Conservation (phyloP, 2,329 filamentous ascomycete species). For the Anthostomella pinea region DNA sequence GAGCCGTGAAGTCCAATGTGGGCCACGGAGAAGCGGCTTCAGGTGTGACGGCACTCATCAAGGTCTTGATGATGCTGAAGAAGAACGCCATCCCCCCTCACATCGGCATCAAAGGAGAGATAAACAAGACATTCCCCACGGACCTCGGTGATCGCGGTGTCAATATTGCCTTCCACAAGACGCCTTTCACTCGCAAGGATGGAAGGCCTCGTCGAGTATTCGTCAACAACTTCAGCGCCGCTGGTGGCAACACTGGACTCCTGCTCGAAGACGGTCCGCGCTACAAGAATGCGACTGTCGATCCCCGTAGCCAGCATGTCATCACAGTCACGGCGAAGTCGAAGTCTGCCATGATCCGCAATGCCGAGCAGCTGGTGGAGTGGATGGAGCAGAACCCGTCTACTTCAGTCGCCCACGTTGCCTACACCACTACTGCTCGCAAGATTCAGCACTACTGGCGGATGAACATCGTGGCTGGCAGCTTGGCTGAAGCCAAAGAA, state of each 20-base stretch:
- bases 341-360: constrained; percentile 54
- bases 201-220: constrained; percentile 48
- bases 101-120: constrained; percentile 62
- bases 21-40: constrained; percentile 63
- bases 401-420: constrained; percentile 53
- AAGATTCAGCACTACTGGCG: constrained; percentile 59
- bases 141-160: constrained; percentile 57
- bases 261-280: constrained; percentile 60
- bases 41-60: constrained; percentile 60
- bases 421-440: constrained; percentile 67
- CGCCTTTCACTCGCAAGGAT: constrained; percentile 47
- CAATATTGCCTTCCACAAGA: constrained; percentile 54
- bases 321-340: constrained; percentile 57
- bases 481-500: constrained; percentile 40
- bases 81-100: constrained; percentile 63
- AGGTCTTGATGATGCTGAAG: constrained; percentile 63
- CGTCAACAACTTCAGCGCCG: constrained; percentile 69
- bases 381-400: constrained; percentile 53
- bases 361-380: constrained; percentile 52
- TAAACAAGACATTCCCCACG: constrained; percentile 58
- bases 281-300: constrained; percentile 32
- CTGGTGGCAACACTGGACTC: constrained; percentile 68
- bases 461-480: constrained; percentile 44
- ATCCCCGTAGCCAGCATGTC: constrained; percentile 56
- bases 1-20: constrained; percentile 62